Conservation (phyloP, 1,284 basidiomycete genomes). For the Pyrrhoderma noxium region DNA sequence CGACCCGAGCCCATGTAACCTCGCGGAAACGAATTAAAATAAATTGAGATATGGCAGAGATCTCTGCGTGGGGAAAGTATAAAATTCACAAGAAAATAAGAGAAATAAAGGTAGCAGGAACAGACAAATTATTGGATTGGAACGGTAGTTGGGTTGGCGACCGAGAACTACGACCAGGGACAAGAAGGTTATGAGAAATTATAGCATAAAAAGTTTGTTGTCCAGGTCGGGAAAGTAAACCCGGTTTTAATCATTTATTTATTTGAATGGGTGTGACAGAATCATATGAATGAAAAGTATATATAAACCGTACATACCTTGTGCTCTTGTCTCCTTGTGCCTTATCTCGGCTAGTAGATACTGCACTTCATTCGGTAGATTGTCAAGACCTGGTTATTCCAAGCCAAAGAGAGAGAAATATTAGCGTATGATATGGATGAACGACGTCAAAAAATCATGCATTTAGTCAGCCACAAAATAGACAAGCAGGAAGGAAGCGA, state of each 20-base stretch:
- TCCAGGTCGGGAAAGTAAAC: neutral
- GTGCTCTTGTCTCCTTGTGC: constrained; percentile 44
- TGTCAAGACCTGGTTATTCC: constrained; percentile 53
- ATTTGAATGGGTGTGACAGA: neutral
- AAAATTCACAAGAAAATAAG: no score
- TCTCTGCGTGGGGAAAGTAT: no score
- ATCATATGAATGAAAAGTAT: no score
- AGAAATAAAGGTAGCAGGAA: no score
- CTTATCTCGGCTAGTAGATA: constrained; percentile 68
- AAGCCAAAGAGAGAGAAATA: no score
- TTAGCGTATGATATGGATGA: neutral
- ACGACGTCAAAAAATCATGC: neutral
- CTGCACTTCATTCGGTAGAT: constrained; percentile 65
- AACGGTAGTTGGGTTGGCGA: no score
- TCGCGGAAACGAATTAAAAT: no score
- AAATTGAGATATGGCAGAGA: no score
- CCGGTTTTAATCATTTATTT: neutral
- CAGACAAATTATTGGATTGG: no score
- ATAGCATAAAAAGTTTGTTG: no score
- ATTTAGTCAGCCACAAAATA: neutral
- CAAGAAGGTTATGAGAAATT: neutral
- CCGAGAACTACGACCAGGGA: neutral
- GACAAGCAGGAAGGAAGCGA: neutral
- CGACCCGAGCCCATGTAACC: no score
- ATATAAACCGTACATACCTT: constrained; percentile 40